A percentile compares a stretch with the other conserved stretches of the same genome.
Conservation (phyloP, 2,329 filamentous ascomycete genomes). For the Pseudogymnoascus sp. region DNA sequence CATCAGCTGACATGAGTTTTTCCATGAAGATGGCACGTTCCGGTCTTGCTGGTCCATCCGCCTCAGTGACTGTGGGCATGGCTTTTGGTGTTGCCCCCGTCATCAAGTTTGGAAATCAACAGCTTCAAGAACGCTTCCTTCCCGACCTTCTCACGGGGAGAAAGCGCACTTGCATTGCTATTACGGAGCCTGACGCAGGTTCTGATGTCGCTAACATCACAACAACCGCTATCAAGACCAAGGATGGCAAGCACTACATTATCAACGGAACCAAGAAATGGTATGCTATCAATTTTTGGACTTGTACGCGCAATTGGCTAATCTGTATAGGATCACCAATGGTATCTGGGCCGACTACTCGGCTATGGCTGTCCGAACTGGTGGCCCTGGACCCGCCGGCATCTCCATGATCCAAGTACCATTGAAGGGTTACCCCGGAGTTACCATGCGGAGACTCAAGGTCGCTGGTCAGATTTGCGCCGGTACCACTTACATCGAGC, state of each 20-base stretch:
- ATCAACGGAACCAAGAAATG: conserved; percentile 75
- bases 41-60: conserved; percentile 56
- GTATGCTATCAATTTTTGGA: conserved; percentile 24
- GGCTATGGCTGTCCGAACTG: conserved; percentile 67
- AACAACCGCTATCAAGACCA: conserved; percentile 56
- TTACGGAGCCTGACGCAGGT: conserved; percentile 70
- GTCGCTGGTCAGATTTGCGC: conserved; percentile 57
- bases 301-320: not conserved
- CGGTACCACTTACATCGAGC: conserved; percentile 68
- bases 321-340: conserved; percentile 48
- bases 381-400: conserved; percentile 52
- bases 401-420: conserved; percentile 64
- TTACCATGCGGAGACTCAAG: conserved; percentile 60
- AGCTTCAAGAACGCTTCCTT: conserved; percentile 44
- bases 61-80: conserved; percentile 63
- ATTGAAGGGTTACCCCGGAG: conserved; percentile 58
- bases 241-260: conserved; percentile 60
- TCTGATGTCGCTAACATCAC: conserved; percentile 67
- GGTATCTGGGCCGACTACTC: conserved; percentile 63
- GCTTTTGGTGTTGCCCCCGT: conserved; percentile 58
- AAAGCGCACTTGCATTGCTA: conserved; percentile 67
- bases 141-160: conserved; percentile 60
- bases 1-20: conserved; percentile 34
- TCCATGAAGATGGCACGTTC: conserved; percentile 55
- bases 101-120: not conserved